Percentiles rank a stretch among this genome's conserved stretches.
These are phyloP conservation scores for Plasmopara halstedii DNA, from an alignment of 352 stramenopile genomes.

Conservation along the genomic window DNA sequence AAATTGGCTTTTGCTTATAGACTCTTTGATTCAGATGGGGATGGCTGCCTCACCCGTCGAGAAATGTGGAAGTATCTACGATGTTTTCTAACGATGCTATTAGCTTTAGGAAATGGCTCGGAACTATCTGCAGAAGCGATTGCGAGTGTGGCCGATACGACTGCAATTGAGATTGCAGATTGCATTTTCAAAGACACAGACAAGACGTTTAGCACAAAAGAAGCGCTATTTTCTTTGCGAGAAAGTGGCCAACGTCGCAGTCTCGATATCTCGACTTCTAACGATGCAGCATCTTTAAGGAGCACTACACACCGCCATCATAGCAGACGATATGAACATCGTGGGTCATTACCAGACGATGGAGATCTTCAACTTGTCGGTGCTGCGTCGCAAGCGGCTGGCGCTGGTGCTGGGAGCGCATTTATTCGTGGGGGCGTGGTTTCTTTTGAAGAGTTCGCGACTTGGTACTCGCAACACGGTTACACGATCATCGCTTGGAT, in stretches of 20 bases:
- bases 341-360: constrained; percentile 57
- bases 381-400: constrained; percentile 40
- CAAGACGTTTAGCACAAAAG: constrained; percentile 62
- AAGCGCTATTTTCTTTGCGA: constrained; percentile 19
- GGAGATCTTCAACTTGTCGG: constrained; percentile 48
- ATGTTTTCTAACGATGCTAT: constrained; percentile 92
- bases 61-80: constrained; percentile 91
- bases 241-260: constrained; percentile 36
- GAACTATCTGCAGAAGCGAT: constrained; percentile 78
- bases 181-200: constrained; percentile 79
- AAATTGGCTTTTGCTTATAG: constrained; percentile 89
- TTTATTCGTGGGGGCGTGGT: constrained; percentile 72
- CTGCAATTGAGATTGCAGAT: constrained; percentile 75
- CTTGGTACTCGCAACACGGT: constrained; percentile 79
- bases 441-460: constrained; percentile 77
- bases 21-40: constrained; percentile 88
- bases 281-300: constrained; percentile 31
- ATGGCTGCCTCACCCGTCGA: constrained; percentile 84
- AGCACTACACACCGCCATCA: constrained; percentile 20
- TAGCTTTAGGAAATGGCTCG: constrained; percentile 89
- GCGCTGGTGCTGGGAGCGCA: constrained; percentile 51
- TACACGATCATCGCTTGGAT: constrained; percentile 84
- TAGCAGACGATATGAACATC: constrained; percentile 53
- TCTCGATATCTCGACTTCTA: constrained; percentile 44
- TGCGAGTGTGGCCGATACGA: constrained; percentile 68